Evolutionary conservation across 108 stramenopile genomes (phyloP).

Genomic region (Cylindrotheca closterium): DNA sequence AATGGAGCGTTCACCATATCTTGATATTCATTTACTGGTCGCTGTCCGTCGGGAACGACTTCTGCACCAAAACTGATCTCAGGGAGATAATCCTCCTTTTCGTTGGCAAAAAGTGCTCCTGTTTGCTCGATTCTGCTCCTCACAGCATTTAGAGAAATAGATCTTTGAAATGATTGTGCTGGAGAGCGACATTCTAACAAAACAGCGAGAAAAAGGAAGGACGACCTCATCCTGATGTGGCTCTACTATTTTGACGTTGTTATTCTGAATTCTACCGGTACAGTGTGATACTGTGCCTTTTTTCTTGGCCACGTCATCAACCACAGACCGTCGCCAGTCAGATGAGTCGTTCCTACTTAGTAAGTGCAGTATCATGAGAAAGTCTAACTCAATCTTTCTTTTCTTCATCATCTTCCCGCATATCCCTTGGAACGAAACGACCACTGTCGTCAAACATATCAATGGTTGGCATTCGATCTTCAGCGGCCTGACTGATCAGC

Average conservation of each 20-base stretch:
- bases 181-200: neutral
- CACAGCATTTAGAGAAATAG: neutral
- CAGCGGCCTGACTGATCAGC: conserved; percentile 64
- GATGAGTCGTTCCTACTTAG: neutral
- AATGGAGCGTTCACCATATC: conserved; percentile 65
- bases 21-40: conserved; percentile 84
- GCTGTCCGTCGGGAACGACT: conserved; percentile 70
- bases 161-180: neutral
- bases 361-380: neutral
- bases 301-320: neutral
- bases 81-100: conserved; percentile 23
- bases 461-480: conserved; percentile 75
- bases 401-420: conserved; percentile 22
- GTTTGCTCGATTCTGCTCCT: no score
- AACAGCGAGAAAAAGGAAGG: neutral
- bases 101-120: conserved; percentile 6
- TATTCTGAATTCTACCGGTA: no score
- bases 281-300: neutral
- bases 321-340: neutral
- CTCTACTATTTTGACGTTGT: no score
- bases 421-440: conserved; percentile 22
- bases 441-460: conserved; percentile 72
- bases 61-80: conserved; percentile 83
- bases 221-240: no score
- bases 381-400: conserved; percentile 22